Evolutionary conservation across 768 basidiomycete species (phyloP), one percentile per base, ranked within the genome.

Genomic region (Suillus clintonianus): DNA sequence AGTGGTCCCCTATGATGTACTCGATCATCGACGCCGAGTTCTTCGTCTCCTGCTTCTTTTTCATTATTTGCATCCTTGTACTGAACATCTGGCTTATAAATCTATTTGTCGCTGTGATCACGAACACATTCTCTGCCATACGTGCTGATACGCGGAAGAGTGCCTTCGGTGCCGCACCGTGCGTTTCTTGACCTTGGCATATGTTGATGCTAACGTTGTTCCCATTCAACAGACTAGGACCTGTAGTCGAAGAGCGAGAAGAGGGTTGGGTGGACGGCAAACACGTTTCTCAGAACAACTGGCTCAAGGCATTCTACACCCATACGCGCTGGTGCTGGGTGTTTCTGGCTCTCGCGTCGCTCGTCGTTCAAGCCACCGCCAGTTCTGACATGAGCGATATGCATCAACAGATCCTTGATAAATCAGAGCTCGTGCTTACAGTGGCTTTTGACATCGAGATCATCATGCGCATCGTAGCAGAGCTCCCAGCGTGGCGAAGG

Each of bases 71-170:
- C 61, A 80, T 98, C 64, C 79, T 99, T 67, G 84, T 97, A 27
- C 83, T 98, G 69, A 97, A 98, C 75, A 94, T 97, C 73, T 94
- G 93, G 93, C 82, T 97, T 63, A 89, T 96, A 81, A 95, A 95
- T 73, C 76, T 97, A 50, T 91, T 96, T 72, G 93, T 97, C 62
- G 95, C 96, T 19, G 95, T 97, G n/a, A 96, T 97, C 66, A 94
- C 94, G 34, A 91, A 94, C 70, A 92, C 93, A 0, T 99, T 99
- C 74, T 87, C 87, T 19, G 92, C 91, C 17, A 97, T 97, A 64
- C 82, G 94, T 41, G 83, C 86, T 5, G 89, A 94, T 70, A 97
- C 96, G 3, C 86, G 89, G 73, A 91, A 90, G 73, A 95, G 92
- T 74, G 97, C 96, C 0, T 99, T 98, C 73, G 95, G 94, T 41